Evolutionary conservation across 768 basidiomycete species (phyloP).

Genomic region (Tricholomella constricta): DNA sequence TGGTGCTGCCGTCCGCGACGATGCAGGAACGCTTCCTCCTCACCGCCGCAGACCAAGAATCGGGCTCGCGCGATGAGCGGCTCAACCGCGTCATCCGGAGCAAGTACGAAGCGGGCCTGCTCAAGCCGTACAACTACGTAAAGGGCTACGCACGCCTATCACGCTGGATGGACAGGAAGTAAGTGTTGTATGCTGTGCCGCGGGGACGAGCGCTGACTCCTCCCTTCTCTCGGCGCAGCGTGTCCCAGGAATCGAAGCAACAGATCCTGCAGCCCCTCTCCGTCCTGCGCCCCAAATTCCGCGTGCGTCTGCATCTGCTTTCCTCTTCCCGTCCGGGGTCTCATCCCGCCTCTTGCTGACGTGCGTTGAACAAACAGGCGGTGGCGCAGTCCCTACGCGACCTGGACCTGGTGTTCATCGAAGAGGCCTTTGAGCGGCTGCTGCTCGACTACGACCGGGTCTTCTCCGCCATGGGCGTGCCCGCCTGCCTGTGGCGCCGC

Average conservation of each 20-base stretch:
- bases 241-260: slow-evolving; percentile 88
- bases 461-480: slow-evolving; percentile 94
- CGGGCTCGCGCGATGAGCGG: slow-evolving; percentile 87
- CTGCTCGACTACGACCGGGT: slow-evolving; percentile 95
- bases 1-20: slow-evolving; percentile 72
- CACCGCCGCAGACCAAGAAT: slow-evolving; percentile 92
- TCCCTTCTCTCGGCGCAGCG: no score
- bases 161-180: slow-evolving; percentile 96
- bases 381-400: slow-evolving; percentile 85
- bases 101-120: slow-evolving; percentile 93
- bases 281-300: slow-evolving; percentile 81
- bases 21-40: slow-evolving; percentile 89
- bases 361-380: slow-evolving; percentile 47
- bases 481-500: slow-evolving; percentile 93
- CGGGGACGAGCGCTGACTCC: no score
- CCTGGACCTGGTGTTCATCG: slow-evolving; percentile 96
- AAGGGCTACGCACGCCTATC: slow-evolving; percentile 91
- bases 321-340: slow-evolving; percentile 1
- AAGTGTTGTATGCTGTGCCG: no score
- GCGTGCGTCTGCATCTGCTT: slow-evolving; percentile 44
- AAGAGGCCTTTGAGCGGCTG: slow-evolving; percentile 95
- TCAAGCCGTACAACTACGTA: slow-evolving; percentile 96
- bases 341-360: no score
- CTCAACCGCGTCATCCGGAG: slow-evolving; percentile 90
- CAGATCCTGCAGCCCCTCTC: slow-evolving; percentile 90